These are phyloP conservation scores for Eutrema yunnanense DNA, from an alignment of 345 rosid genomes.

Conservation along the genomic window DNA sequence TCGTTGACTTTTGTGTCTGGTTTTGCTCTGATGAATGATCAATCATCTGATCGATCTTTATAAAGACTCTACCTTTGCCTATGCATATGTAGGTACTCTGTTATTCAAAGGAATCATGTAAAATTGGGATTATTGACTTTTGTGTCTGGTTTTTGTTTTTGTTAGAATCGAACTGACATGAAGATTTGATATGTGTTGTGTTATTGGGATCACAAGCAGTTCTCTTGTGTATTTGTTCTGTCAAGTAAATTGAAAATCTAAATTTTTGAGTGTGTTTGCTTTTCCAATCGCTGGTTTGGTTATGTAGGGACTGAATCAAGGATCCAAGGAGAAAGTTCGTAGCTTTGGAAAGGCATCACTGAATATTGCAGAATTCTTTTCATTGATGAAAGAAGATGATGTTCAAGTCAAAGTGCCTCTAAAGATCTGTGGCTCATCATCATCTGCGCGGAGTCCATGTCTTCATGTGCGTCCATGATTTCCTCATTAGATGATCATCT, in stretches of 20 bases:
- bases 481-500: not conserved
- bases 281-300: not conserved
- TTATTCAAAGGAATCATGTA: not conserved
- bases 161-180: not conserved
- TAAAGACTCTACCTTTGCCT: not conserved
- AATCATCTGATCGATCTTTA: not conserved
- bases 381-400: constrained; percentile 51
- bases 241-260: not conserved
- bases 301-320: constrained; percentile 40
- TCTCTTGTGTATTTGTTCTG: not conserved
- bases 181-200: not conserved
- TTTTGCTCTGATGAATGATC: not conserved
- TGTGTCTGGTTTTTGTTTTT: not conserved
- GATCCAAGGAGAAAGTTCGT: constrained; percentile 49
- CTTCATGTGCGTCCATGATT: constrained; percentile 25
- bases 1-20: not conserved
- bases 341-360: constrained; percentile 50
- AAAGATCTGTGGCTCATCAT: constrained; percentile 24
- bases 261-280: not conserved
- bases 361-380: constrained; percentile 60
- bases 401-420: constrained; percentile 59
- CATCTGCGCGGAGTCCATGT: not conserved
- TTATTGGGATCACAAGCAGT: not conserved
- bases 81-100: not conserved
- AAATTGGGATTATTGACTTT: not conserved